These are phyloP conservation scores for Zalerion maritima DNA, from an alignment of 495 filamentous ascomycete species.

Conservation along the genomic window DNA sequence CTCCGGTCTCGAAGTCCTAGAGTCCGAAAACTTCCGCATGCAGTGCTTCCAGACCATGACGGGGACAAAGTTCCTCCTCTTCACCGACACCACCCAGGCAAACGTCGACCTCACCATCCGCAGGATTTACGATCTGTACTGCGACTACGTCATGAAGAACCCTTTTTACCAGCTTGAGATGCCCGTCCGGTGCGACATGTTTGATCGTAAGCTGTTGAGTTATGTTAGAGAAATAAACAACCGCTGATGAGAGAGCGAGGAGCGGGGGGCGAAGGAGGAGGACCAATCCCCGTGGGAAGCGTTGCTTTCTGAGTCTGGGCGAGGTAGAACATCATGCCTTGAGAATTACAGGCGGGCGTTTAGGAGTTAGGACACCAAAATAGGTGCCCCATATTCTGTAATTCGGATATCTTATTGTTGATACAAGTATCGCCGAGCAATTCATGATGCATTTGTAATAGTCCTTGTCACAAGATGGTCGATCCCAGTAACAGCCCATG, in stretches of 20 bases:
- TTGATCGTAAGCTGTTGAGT: conserved; percentile 67
- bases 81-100: conserved; percentile 81
- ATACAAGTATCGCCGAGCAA: too few species aligned
- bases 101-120: conserved; percentile 71
- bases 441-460: too few species aligned
- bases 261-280: too few species aligned
- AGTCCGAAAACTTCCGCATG: conserved; percentile 80
- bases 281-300: neutral
- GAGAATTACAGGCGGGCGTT: neutral
- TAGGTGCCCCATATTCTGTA: too few species aligned
- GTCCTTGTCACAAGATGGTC: too few species aligned
- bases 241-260: conserved; percentile 15
- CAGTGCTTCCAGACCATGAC: conserved; percentile 92
- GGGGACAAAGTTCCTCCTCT: conserved; percentile 88
- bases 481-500: too few species aligned
- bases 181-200: conserved; percentile 88
- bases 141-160: conserved; percentile 98
- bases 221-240: conserved; percentile 51
- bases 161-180: conserved; percentile 97
- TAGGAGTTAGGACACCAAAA: too few species aligned
- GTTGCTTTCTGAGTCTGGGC: conserved; percentile 3
- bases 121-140: conserved; percentile 85
- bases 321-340: neutral
- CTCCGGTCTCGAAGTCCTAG: conserved; percentile 76
- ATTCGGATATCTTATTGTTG: too few species aligned